Evolutionary conservation across 441 rosid species (phyloP), one percentile per base, ranked within the genome.

Genomic region (Gossypium davidsonii): DNA sequence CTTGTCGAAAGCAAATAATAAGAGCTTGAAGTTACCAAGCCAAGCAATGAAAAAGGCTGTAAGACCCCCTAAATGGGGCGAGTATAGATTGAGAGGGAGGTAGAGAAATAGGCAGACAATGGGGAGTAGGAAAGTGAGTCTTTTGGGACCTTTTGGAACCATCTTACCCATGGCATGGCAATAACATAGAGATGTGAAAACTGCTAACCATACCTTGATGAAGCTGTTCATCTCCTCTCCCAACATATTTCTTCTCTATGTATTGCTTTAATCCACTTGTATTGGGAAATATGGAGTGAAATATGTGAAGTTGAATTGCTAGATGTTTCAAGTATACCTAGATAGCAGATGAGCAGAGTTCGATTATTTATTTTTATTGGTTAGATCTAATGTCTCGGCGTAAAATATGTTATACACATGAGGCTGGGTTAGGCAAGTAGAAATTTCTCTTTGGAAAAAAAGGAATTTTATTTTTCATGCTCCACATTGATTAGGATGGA

Each of bases 11-110:
- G 82, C 85, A 59, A 86, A 78, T 48, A 82, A 79, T 28, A 79
- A 62, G 73, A 86, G 80, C 76, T 85, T 84, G 81, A 86, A 86
- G 56, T 78, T 84, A n/a, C 81, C 85, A 39, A 86, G 86, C 83
- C 87, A 84, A 31, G 76, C 59, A 49, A 79, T 57, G 74, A 82
- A 81, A 66, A 84, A 82, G 1, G 78, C 78, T 0, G 86, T 79
- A 70, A 63, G 26, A 34, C 86, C 86, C 0, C 70, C 10, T 0
- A 83, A 56, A 17, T 82, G 79, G 0, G 72, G 10, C 0, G 81
- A 67, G 46, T 73, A 37, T 7, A 83, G 73, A 14, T 61, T 25
- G 3, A 81, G 78, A 51, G 86, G 83, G 63, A 83, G 79, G 37
- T 67, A 67, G 51, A 85, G 73, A 55, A 80, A 80, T 4, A 58